Evolutionary conservation across 1,139 yeast genomes (phyloP), one percentile per base, ranked within the genome.

Genomic region (Wickerhamiella pararugosa): DNA sequence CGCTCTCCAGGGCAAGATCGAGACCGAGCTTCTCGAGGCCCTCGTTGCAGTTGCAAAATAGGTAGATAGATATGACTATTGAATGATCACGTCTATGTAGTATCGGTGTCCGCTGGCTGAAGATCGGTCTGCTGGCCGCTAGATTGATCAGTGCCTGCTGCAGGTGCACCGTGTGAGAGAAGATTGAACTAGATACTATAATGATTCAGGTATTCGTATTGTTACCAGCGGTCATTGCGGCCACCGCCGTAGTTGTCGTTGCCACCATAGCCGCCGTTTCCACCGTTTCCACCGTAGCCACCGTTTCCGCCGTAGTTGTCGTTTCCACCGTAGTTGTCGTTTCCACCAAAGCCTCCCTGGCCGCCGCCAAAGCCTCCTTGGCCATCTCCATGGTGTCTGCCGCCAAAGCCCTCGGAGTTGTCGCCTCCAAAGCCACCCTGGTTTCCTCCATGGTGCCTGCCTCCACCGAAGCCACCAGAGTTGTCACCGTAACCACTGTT

Each of bases 21-120:
- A 87, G 72, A 73, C 90, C 63, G 96, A 90, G 69, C 95, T 90
- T 47, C 78, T 90, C 62, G 95, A 87, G 75, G 93, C 95, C 59
- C 74, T 90, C 64, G 80, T 81, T 63, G 75, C 79, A 54, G 81
- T 81, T 64, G 87, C 92, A 62, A 86, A 86, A 70, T 83, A 76
- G 43, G 40, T 21, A 10, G 7, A 21, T 32, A 32, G 34, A 10
- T 10, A 32, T 7, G 11, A 10, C 15, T 32, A 28, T 10, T 29
- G 10, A 29, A 29, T n/a, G 32, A 29, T n/a, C 10, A n/a, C 32
- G 10, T 10, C 10, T 29, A 29, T 2, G 10, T n/a, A 29, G 10
- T n/a, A n/a, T n/a, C n/a, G n/a, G n/a, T n/a, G n/a, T n/a, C n/a
- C n/a, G n/a, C n/a, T n/a, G n/a, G n/a, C n/a, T n/a, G n/a, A n/a